Conservation (phyloP, 352 stramenopile species). For the Phytophthora pisi region DNA sequence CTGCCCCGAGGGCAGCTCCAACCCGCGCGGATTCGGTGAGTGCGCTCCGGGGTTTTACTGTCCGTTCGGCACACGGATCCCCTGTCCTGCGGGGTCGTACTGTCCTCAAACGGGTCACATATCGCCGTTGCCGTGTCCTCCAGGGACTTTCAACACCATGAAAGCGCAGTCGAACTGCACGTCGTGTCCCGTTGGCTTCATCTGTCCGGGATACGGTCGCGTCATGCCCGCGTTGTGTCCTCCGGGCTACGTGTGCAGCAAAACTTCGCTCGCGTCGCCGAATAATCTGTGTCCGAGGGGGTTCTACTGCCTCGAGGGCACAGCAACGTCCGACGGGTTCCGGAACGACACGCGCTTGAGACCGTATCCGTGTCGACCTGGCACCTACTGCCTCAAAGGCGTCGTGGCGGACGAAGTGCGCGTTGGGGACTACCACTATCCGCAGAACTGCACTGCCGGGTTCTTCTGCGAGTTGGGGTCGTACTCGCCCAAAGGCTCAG, state of each 20-base stretch:
- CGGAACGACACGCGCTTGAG: conserved; percentile 96
- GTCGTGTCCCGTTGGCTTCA: conserved; percentile 90
- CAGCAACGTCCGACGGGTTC: conserved; percentile 94
- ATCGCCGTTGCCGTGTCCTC: conserved; percentile 89
- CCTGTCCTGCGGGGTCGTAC: conserved; percentile 92
- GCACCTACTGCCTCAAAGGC: conserved; percentile 96
- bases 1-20: conserved; percentile 89
- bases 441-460: conserved; percentile 93
- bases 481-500: conserved; percentile 91
- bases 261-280: conserved; percentile 76
- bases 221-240: conserved; percentile 92
- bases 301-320: conserved; percentile 96
- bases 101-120: conserved; percentile 88
- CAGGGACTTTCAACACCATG: conserved; percentile 95
- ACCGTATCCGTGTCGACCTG: conserved; percentile 94
- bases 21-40: conserved; percentile 80
- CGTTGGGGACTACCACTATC: conserved; percentile 87
- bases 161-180: conserved; percentile 90
- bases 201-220: conserved; percentile 94
- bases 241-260: conserved; percentile 93
- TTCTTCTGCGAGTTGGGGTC: conserved; percentile 96
- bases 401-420: conserved; percentile 91
- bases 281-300: conserved; percentile 94
- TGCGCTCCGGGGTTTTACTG: conserved; percentile 94
- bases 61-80: conserved; percentile 84